Base-by-base conservation (phyloP, 2,329 filamentous ascomycete species). In the Aspergillus glaucus region DNA sequence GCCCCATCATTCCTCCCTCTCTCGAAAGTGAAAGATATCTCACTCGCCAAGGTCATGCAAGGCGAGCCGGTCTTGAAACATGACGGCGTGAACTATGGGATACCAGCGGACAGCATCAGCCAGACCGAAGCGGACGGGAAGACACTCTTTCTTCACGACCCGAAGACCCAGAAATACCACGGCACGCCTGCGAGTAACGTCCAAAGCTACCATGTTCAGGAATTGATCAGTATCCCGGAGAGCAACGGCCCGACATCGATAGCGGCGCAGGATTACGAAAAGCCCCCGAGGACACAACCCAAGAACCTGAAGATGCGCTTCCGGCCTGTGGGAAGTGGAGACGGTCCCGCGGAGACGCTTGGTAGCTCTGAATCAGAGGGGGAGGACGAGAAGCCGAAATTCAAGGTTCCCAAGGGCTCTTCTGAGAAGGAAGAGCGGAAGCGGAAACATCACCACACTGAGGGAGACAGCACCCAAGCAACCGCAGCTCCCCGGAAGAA, bases 241-340 rank as follows among this genome's bases (percentile, higher is more conserved):
- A 51, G 55, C 12, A 54, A 54, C 6, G 58, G 62, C 17, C 59
- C 63, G 43, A 50, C 53, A 6, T 52, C 57, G 8, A 45, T 62
- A 14, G 57, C 57, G 46, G 57, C 58, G 19, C 60, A 61, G 36
- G 55, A 62, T 42, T 50, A 62, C 36, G 61, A 64, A 21, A 72
- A 68, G 52, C 65, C 66, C 2, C 56, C 65, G 30, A 63, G 65
- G 32, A 60, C 68, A 46, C 71, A 75, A 47, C 72, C 72, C 12
- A 68, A 68, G 49, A 53, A 71, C 46, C 47, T 75, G 51, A 71
- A 67, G 54, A 72, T 73, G 70, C 71, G 72, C 26, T 74, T 74
- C 51, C 64, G 63, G 7, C 72, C 72, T 17, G 65, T 72, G 34
- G 72, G 72, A 22, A 70, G 67, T 44, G 56, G 57, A 6, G 51